Conservation (phyloP, 768 basidiomycete genomes). For the Cubamyces sp. region DNA sequence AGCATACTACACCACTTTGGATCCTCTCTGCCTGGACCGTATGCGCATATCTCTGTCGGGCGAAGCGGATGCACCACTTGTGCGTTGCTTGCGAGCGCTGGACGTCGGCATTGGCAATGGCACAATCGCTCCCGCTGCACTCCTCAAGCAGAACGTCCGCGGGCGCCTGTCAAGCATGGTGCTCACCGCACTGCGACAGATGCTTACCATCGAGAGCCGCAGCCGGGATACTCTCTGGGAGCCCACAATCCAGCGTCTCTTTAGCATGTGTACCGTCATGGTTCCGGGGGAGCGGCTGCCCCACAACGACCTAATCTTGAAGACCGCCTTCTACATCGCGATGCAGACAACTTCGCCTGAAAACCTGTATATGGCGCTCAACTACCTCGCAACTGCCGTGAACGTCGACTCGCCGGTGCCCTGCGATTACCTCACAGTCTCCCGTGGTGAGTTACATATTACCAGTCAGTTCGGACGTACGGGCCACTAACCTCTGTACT, state of each 20-base stretch:
- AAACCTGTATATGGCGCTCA: neutral
- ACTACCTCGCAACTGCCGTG: neutral
- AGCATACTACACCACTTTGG: slow-evolving; percentile 1
- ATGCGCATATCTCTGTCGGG: slow-evolving; percentile 2
- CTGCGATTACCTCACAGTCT: neutral
- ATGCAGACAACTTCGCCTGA: neutral
- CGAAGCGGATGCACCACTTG: neutral
- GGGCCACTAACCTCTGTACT: neutral
- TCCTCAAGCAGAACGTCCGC: slow-evolving; percentile 1
- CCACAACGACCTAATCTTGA: neutral
- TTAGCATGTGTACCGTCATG: neutral
- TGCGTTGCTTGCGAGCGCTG: neutral
- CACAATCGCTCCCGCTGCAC: neutral
- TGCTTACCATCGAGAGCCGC: neutral
- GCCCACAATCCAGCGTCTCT: neutral
- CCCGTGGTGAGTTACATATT: neutral
- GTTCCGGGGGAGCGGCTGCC: neutral
- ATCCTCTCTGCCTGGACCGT: neutral
- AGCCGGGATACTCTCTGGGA: neutral
- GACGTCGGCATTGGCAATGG: neutral
- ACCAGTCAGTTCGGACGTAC: no score
- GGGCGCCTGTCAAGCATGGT: neutral
- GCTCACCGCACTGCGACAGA: slow-evolving; percentile 1
- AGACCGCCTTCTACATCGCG: neutral
- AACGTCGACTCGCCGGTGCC: neutral